These are phyloP conservation scores for Penicillium cinerascens DNA, from an alignment of 495 filamentous ascomycete species.

Conservation along the genomic window DNA sequence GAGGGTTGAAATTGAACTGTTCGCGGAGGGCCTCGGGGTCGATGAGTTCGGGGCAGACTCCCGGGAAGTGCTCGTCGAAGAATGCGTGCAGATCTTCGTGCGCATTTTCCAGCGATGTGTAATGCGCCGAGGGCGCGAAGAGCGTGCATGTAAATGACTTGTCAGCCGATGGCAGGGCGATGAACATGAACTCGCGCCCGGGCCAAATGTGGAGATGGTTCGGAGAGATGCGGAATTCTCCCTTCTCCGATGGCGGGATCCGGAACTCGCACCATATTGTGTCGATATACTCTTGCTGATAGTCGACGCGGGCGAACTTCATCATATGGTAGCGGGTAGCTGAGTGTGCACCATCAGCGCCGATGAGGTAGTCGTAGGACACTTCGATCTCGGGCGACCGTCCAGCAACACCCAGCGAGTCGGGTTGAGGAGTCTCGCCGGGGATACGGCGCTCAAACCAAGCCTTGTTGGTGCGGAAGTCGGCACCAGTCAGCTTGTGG, in stretches of 20 bases:
- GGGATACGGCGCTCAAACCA: conserved; percentile 71
- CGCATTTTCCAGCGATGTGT: conserved; percentile 52
- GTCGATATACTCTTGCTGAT: conserved; percentile 94
- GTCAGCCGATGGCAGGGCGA: conserved; percentile 86
- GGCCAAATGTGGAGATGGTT: conserved; percentile 99
- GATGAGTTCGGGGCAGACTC: conserved; percentile 78
- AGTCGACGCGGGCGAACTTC: conserved; percentile 85
- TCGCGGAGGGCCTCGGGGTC: conserved; percentile 58
- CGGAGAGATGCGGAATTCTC: conserved; percentile 73
- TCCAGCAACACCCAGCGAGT: conserved; percentile 27
- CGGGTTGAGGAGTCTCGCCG: conserved; percentile 29
- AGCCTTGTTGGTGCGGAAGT: conserved; percentile 71
- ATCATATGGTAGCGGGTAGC: conserved; percentile 86
- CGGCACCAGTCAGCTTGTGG: conserved; percentile 83
- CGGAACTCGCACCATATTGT: conserved; percentile 96
- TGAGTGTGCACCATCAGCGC: conserved; percentile 95
- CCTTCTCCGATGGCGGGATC: conserved; percentile 57
- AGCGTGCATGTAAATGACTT: conserved; percentile 94
- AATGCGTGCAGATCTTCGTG: conserved; percentile 58
- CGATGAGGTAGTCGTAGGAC: conserved; percentile 86
- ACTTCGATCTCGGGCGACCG: conserved; percentile 63
- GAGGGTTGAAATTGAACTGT: conserved; percentile 75
- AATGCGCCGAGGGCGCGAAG: conserved; percentile 65
- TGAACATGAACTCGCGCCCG: conserved; percentile 91
- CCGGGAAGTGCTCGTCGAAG: conserved; percentile 81